Evolutionary conservation across 1,284 basidiomycete genomes (phyloP).

Genomic region (Ustilago bromivora): DNA sequence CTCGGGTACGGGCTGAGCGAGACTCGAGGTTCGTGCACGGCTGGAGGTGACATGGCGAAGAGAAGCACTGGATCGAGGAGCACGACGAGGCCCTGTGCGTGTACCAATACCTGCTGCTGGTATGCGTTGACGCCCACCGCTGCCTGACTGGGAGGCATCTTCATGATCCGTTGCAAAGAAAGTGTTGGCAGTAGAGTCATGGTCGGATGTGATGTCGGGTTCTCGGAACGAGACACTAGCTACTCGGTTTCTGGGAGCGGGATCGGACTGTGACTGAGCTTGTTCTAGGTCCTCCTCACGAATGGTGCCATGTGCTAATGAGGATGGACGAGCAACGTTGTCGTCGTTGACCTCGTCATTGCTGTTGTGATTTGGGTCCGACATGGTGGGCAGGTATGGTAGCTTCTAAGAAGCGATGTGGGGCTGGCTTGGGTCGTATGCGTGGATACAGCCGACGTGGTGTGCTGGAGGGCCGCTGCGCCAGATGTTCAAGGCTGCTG

Average conservation of each 20-base stretch:
- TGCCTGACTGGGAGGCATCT: neutral
- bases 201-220: slow-evolving; percentile 13
- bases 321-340: slow-evolving; percentile 5
- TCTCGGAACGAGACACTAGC: slow-evolving; percentile 30
- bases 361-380: neutral
- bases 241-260: slow-evolving; percentile 14
- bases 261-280: neutral
- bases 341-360: neutral
- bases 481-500: neutral
- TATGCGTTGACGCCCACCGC: slow-evolving; percentile 24
- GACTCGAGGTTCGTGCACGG: slow-evolving; percentile 40
- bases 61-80: slow-evolving; percentile 54
- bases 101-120: slow-evolving; percentile 59
- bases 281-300: slow-evolving; percentile 26
- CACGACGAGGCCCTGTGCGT: slow-evolving; percentile 55
- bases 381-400: slow-evolving; percentile 11
- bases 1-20: slow-evolving; percentile 51
- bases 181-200: neutral
- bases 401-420: neutral
- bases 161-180: neutral
- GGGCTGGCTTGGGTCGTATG: neutral
- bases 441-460: neutral
- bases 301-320: slow-evolving; percentile 11
- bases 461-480: neutral
- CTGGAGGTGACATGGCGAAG: slow-evolving; percentile 54